phyloP scores from a whole-genome alignment of 2,329 filamentous ascomycete genomes.

The Alternaria panax region DNA sequence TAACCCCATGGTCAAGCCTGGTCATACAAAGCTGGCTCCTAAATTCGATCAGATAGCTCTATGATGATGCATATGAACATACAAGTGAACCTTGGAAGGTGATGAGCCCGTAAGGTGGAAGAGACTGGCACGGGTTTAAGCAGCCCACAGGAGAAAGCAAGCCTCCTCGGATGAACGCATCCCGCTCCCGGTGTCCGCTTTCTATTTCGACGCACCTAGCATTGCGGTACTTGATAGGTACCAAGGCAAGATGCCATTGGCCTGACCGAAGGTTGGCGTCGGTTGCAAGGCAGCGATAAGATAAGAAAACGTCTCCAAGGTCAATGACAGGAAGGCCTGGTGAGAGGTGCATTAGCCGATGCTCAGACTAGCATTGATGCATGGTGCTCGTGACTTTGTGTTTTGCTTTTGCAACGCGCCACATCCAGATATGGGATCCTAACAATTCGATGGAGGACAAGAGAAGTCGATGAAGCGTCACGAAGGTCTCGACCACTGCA shows the following conservation, averaged over 20 bases:
- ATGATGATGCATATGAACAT: neutral
- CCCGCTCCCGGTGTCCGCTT: conserved; percentile 12
- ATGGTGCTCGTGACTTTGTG: neutral
- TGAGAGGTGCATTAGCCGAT: conserved; percentile 1
- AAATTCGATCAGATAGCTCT: neutral
- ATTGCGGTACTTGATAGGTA: conserved; percentile 32
- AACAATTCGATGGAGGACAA: conserved; percentile 1
- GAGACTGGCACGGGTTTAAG: conserved; percentile 10
- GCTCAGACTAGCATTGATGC: neutral
- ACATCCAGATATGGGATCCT: neutral
- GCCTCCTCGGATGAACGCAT: conserved; percentile 17
- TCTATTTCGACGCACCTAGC: conserved; percentile 22
- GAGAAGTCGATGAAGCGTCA: neutral
- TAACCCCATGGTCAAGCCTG: conserved; percentile 26
- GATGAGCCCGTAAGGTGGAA: neutral
- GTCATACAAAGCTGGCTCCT: neutral
- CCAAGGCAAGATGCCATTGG: conserved; percentile 19
- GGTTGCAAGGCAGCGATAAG: conserved; percentile 3
- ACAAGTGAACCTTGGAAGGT: neutral
- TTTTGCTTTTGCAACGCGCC: neutral
- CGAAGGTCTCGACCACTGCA: neutral
- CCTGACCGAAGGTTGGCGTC: neutral
- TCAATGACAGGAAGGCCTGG: neutral
- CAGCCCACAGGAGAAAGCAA: conserved; percentile 14
- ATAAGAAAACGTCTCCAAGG: conserved; percentile 6